These are phyloP conservation scores for Straminergon stramineum DNA, from an alignment of 225 moss, liverwort and hornwort species.

Conservation along the genomic window DNA sequence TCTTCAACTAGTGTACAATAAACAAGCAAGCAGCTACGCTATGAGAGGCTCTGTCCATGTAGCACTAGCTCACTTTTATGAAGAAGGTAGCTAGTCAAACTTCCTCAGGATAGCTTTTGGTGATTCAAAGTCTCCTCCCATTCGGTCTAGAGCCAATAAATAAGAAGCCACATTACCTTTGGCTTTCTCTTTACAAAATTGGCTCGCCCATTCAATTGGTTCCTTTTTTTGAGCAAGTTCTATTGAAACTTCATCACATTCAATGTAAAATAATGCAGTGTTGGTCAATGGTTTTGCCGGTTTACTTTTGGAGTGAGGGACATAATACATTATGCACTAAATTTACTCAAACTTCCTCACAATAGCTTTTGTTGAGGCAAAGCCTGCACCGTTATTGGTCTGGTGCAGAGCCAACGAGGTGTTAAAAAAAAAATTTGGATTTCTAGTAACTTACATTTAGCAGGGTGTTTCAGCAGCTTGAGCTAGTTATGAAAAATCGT, in stretches of 20 bases:
- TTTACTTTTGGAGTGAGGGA: background rate
- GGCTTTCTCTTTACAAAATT: fast-evolving
- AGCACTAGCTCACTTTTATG: background rate
- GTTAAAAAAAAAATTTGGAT: background rate
- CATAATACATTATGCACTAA: background rate
- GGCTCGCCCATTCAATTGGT: background rate
- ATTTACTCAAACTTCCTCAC: background rate
- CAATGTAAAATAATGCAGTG: no score
- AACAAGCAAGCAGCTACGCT: background rate
- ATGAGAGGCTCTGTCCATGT: background rate
- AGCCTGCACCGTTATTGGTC: background rate
- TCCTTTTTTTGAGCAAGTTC: background rate
- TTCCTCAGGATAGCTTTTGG: fast-evolving
- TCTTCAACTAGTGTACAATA: background rate
- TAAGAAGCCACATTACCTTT: no score
- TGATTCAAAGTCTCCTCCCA: background rate
- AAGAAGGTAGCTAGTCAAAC: background rate
- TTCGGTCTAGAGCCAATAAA: background rate
- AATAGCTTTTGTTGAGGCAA: background rate
- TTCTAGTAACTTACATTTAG: background rate
- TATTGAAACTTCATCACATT: background rate
- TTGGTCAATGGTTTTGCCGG: background rate
- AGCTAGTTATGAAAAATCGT: background rate
- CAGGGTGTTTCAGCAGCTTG: background rate
- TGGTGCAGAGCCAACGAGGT: background rate